Percentiles rank a stretch among this genome's conserved stretches.
phyloP scores from a whole-genome alignment of 176 grass and related monocot genomes.

The Phoenix roebelenii region DNA sequence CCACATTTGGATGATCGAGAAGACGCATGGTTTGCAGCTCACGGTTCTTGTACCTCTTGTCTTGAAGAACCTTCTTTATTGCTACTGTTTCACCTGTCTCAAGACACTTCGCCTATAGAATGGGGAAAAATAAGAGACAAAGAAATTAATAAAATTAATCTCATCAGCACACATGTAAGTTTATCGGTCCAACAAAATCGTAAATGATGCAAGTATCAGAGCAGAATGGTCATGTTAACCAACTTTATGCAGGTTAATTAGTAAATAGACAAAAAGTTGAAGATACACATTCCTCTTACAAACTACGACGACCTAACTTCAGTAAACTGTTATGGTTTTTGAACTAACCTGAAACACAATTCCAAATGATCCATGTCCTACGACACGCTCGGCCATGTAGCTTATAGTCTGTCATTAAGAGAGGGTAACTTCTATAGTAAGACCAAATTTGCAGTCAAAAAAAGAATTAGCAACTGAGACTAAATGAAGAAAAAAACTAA shows the following conservation, averaged over 20 bases:
- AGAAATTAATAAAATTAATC: background rate
- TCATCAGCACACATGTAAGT: no score
- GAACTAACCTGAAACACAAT: conserved; percentile 66
- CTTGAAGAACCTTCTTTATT: conserved; percentile 88
- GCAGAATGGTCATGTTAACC: no score
- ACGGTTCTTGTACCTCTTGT: conserved; percentile 72
- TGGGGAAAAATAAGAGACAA: conserved; percentile 7
- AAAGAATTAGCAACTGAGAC: background rate
- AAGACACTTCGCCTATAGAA: conserved; percentile 54
- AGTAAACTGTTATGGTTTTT: no score
- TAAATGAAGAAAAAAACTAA: background rate
- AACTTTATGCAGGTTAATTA: no score
- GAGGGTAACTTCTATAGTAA: no score
- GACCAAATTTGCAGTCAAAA: no score
- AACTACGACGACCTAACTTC: no score
- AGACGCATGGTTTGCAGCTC: conserved; percentile 74
- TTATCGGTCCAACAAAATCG: no score
- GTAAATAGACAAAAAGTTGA: no score
- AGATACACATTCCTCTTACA: no score
- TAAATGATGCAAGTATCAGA: no score
- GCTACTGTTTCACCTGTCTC: conserved; percentile 71
- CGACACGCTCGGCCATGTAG: conserved; percentile 74
- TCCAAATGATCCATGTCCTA: conserved; percentile 82
- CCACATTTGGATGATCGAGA: conserved; percentile 78
- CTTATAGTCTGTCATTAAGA: conserved; percentile 62